These are phyloP conservation scores for Adansonia grandidieri DNA, from an alignment of 441 rosid species.

Conservation along the genomic window DNA sequence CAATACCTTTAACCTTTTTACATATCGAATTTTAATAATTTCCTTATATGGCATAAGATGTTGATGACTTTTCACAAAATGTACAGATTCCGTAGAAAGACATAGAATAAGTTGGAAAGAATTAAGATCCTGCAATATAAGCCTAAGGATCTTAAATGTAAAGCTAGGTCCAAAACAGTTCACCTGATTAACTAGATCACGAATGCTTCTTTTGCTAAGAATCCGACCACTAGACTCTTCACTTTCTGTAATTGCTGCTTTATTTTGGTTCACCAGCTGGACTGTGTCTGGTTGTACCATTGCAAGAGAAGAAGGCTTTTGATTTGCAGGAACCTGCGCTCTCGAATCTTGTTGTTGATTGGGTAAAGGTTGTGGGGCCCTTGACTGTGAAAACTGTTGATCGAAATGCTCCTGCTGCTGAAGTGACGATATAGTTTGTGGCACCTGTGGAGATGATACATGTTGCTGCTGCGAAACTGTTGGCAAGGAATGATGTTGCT, in stretches of 20 bases:
- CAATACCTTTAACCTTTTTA: not conserved
- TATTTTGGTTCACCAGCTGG: conserved; percentile 51
- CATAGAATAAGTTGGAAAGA: not conserved
- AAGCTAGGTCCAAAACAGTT: conserved; percentile 23
- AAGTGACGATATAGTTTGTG: conserved; percentile 51
- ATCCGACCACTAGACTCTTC: conserved; percentile 66
- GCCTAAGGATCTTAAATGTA: not conserved
- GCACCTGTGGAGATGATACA: conserved; percentile 56
- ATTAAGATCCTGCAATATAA: not conserved
- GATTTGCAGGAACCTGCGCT: conserved; percentile 48
- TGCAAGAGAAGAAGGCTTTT: conserved; percentile 59
- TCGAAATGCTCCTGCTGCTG: conserved; percentile 59
- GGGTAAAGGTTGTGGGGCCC: conserved; percentile 58
- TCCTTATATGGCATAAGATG: not conserved
- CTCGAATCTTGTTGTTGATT: conserved; percentile 61
- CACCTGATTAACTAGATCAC: conserved; percentile 88
- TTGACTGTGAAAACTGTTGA: conserved; percentile 55
- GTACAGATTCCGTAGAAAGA: not conserved
- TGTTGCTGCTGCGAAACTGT: conserved; percentile 56
- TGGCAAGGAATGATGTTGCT: conserved; percentile 46
- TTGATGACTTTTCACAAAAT: not conserved
- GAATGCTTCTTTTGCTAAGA: conserved; percentile 85
- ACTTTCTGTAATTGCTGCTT: conserved; percentile 50
- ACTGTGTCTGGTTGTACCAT: conserved; percentile 45
- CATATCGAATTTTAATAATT: not conserved